phyloP scores from a whole-genome alignment of 257 asterid species.

The Solanum pimpinellifolium region DNA sequence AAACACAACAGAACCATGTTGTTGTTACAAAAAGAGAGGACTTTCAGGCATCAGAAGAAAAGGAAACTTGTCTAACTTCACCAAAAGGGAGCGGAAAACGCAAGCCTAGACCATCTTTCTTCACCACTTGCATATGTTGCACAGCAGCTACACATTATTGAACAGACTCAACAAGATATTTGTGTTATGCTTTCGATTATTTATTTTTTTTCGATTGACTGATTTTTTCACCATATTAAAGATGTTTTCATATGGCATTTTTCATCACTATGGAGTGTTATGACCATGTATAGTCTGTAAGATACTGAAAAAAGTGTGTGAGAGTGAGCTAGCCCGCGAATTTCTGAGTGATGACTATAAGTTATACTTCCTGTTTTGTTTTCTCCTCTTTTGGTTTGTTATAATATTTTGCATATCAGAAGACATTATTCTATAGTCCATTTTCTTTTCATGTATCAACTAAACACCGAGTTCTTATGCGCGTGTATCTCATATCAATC shows the following conservation, averaged over 20 bases:
- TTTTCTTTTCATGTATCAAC: background rate
- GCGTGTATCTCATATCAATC: background rate
- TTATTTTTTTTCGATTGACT: background rate
- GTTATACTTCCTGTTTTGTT: background rate
- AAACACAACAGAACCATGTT: conserved; percentile 7
- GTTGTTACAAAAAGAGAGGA: conserved; percentile 1
- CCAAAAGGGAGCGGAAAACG: conserved; percentile 19
- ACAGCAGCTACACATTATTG: conserved; percentile 26
- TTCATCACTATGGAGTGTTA: background rate
- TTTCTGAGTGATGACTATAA: background rate
- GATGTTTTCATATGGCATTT: background rate
- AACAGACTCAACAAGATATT: conserved; percentile 8
- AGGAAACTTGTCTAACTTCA: conserved; percentile 10
- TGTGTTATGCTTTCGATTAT: background rate
- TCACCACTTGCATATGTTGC: conserved; percentile 75
- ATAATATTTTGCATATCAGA: background rate
- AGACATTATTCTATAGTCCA: background rate
- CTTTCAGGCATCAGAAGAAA: conserved; percentile 6
- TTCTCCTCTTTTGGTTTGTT: background rate
- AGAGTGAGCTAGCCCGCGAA: background rate
- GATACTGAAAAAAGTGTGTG: background rate
- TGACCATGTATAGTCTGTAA: background rate
- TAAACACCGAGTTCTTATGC: too few species aligned
- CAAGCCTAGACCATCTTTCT: conserved; percentile 48
- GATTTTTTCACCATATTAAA: background rate